These are phyloP conservation scores for Colletotrichum cuscutae DNA, from an alignment of 2,329 filamentous ascomycete species.

Conservation along the genomic window DNA sequence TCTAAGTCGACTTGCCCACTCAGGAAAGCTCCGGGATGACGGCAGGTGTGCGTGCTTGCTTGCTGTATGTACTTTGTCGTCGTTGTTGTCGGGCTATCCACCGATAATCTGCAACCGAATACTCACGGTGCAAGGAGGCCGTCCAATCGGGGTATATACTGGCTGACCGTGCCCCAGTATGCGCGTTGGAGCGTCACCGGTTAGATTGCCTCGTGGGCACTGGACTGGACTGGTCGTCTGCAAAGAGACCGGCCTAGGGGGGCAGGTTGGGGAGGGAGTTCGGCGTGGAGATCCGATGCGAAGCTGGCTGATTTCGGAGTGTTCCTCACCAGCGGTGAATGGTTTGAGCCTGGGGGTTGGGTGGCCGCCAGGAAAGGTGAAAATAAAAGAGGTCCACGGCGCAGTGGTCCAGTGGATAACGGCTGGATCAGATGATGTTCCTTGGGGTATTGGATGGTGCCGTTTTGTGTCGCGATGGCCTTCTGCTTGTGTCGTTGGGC, in stretches of 20 bases:
- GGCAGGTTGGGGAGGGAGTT: constrained; percentile 10
- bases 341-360: neutral
- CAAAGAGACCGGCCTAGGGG: constrained; percentile 5
- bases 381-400: constrained; percentile 24
- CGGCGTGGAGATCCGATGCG: constrained; percentile 32
- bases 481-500: constrained; percentile 21
- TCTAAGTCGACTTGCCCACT: constrained; percentile 32
- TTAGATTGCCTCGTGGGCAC: constrained; percentile 5
- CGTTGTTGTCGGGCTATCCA: constrained; percentile 24
- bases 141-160: constrained; percentile 31
- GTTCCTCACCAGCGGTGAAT: constrained; percentile 25
- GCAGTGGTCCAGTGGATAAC: constrained; percentile 25
- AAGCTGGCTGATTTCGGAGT: constrained; percentile 24
- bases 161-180: constrained; percentile 26
- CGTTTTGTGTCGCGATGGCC: constrained; percentile 20
- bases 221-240: neutral
- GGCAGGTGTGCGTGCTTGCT: constrained; percentile 29
- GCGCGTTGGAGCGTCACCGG: constrained; percentile 11
- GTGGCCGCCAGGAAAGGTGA: neutral
- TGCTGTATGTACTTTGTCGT: constrained; percentile 20
- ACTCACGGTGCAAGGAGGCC: constrained; percentile 10
- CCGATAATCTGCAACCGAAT: constrained; percentile 23
- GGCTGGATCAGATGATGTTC: constrained; percentile 27
- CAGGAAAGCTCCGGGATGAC: constrained; percentile 27
- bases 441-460: constrained; percentile 8